phyloP scores from a whole-genome alignment of 2,329 filamentous ascomycete species.

The Colletotrichum tanaceti region DNA sequence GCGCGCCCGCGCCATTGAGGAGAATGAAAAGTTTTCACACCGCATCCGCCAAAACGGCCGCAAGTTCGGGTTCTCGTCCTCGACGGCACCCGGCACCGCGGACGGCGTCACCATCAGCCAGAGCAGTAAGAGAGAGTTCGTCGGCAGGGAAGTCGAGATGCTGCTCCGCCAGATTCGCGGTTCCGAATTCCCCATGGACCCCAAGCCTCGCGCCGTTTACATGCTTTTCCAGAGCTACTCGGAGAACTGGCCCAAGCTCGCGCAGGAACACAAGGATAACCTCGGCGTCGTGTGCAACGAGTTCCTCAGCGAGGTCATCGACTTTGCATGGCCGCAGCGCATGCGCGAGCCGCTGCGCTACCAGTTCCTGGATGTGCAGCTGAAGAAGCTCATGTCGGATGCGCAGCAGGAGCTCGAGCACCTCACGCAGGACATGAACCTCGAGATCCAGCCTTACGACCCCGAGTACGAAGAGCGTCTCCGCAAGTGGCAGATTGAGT shows the following conservation, averaged over 20 bases:
- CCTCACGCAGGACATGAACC: conserved; percentile 62
- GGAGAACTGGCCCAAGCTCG: conserved; percentile 63
- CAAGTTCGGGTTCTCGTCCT: conserved; percentile 57
- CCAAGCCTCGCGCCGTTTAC: conserved; percentile 64
- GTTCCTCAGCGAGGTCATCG: conserved; percentile 63
- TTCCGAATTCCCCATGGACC: conserved; percentile 64
- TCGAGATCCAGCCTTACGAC: conserved; percentile 65
- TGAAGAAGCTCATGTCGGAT: conserved; percentile 59
- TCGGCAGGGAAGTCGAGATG: conserved; percentile 60
- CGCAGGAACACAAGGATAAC: conserved; percentile 66
- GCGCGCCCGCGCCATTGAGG: conserved; percentile 62
- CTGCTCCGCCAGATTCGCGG: conserved; percentile 63
- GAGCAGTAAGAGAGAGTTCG: conserved; percentile 60
- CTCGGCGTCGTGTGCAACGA: conserved; percentile 65
- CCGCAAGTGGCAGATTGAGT: conserved; percentile 58
- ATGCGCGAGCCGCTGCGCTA: conserved; percentile 63
- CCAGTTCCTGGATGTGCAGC: conserved; percentile 62
- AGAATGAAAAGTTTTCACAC: conserved; percentile 62
- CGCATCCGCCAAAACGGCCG: conserved; percentile 63
- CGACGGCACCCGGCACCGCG: conserved; percentile 27
- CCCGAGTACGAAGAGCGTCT: conserved; percentile 65
- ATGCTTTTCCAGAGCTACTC: conserved; percentile 66
- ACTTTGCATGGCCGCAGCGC: conserved; percentile 61
- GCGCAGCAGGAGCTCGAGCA: conserved; percentile 60
- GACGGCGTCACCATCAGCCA: conserved; percentile 48